These are phyloP conservation scores for Peribolospora baueri DNA, from an alignment of 768 basidiomycete genomes.

Conservation along the genomic window DNA sequence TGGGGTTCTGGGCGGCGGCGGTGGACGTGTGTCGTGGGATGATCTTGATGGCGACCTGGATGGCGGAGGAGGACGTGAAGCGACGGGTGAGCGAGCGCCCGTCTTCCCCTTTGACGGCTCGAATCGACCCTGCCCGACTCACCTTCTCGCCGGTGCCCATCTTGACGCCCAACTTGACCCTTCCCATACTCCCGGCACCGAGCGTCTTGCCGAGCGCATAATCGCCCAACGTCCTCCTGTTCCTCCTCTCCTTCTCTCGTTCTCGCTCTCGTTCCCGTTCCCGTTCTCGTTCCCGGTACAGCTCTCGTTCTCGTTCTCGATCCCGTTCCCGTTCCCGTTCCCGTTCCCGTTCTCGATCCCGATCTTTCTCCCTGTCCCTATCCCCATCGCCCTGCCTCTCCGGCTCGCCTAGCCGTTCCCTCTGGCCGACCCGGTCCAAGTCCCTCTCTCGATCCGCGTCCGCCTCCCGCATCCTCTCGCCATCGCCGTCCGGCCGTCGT, in stretches of 20 bases:
- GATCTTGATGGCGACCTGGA: conserved; percentile 92
- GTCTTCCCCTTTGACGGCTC: not conserved
- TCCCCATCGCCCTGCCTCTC: too few relatives aligned
- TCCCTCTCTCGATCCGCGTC: too few relatives aligned
- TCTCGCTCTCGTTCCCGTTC: not conserved
- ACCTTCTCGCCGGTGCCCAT: conserved; percentile 81
- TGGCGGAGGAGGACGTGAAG: not conserved
- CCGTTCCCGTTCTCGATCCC: too few relatives aligned
- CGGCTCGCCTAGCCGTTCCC: too few relatives aligned
- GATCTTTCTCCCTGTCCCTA: too few relatives aligned
- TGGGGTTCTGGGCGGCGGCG: conserved; percentile 23
- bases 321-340: too few relatives aligned
- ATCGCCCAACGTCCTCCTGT: conserved; percentile 49
- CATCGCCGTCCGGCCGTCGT: too few relatives aligned
- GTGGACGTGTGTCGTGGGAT: conserved; percentile 60
- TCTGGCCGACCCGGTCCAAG: too few relatives aligned
- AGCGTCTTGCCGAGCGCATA: conserved; percentile 92
- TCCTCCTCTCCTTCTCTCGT: conserved; percentile 2
- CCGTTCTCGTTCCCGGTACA: not conserved
- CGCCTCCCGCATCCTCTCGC: too few relatives aligned
- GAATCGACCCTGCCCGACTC: conserved; percentile 15
- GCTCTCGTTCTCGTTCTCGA: too few relatives aligned
- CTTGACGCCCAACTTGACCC: conserved; percentile 87
- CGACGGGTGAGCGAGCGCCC: not conserved
- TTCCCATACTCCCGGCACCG: conserved; percentile 95